Evolutionary conservation across 2,329 filamentous ascomycete genomes (phyloP), one percentile per base, ranked within the genome.

Genomic region (Curvularia hawaiiensis): DNA sequence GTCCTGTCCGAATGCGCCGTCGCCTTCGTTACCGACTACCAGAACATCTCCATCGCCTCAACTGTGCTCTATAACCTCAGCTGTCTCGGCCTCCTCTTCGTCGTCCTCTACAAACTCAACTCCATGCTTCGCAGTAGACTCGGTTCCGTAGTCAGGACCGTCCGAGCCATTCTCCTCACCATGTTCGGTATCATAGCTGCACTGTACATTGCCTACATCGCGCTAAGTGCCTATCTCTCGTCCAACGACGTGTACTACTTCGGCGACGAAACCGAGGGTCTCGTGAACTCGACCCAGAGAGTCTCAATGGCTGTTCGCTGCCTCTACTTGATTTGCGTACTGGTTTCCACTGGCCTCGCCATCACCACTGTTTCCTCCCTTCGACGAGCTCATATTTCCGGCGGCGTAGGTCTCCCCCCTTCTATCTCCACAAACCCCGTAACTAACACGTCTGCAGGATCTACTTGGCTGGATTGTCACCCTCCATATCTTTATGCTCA

Each of bases 31-130:
- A 1, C 10, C 4, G 39, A 22, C 39, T 64, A 61, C 48, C 57
- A 48, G 28, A 28, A 59, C 30, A 52, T 64, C 43, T n/a, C 20
- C 22, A 66, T 70, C 28, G 61, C 65, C n/a, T 53, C 26, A 18
- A 40, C 1, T 3, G 45, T 75, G 1, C 70, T 75, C 43, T 56
- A 52, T 47, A 9, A 24, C n/a, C 20, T 75, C 9, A 59, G 47
- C 40, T 41, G 55, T n/a, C 70, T 59, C 52, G 43, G 66, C 52
- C 50, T 75, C 1, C 63, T 74, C 1, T 60, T 69, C 8, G 55
- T 70, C 2, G 61, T 68, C 5, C 47, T 71, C 30, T 72, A 59
- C 49, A 50, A 46, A 9, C 53, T 75, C 49, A 74, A 74, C 62
- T 58, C 26, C 11, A 50, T 65, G 55, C 65, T 76, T 1, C 63